Conservation (phyloP, 2,329 filamentous ascomycete species). For the Teratosphaeria nubilosa region DNA sequence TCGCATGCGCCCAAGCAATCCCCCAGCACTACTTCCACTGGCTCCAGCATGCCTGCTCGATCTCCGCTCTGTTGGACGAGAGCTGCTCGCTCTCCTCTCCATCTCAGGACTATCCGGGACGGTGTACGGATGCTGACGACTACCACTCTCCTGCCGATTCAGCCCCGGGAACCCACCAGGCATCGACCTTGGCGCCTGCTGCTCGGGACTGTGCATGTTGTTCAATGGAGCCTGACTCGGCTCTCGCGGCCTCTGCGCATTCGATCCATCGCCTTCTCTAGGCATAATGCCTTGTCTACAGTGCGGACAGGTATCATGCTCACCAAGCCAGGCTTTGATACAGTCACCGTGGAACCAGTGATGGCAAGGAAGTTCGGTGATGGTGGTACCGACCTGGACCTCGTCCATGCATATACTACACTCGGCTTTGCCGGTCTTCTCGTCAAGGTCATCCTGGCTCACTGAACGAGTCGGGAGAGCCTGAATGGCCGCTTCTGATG, state of each 20-base stretch:
- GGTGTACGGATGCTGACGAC: neutral
- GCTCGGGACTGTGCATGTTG: slow-evolving; percentile 19
- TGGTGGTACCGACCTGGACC: slow-evolving; percentile 61
- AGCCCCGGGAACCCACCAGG: slow-evolving; percentile 11
- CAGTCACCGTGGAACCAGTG: slow-evolving; percentile 91
- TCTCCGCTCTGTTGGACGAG: neutral
- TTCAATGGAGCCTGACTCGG: slow-evolving; percentile 21
- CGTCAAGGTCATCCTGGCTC: slow-evolving; percentile 59
- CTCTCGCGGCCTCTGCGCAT: slow-evolving; percentile 13
- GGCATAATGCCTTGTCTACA: slow-evolving; percentile 51
- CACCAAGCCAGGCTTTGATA: slow-evolving; percentile 70
- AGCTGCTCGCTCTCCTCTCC: neutral
- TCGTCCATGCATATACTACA: slow-evolving; percentile 95
- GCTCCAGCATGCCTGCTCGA: neutral
- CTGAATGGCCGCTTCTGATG: slow-evolving; percentile 62
- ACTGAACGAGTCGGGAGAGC: slow-evolving; percentile 57
- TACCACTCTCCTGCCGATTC: slow-evolving; percentile 6
- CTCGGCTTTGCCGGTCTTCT: slow-evolving; percentile 55
- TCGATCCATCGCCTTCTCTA: slow-evolving; percentile 14
- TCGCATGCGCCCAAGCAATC: slow-evolving; percentile 2
- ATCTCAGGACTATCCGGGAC: neutral
- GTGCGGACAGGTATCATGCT: slow-evolving; percentile 88
- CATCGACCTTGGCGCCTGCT: slow-evolving; percentile 9
- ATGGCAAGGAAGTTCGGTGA: slow-evolving; percentile 70
- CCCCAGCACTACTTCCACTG: neutral